These are phyloP conservation scores for Fusarium marasasianum DNA, from an alignment of 2,329 filamentous ascomycete genomes.

Conservation along the genomic window DNA sequence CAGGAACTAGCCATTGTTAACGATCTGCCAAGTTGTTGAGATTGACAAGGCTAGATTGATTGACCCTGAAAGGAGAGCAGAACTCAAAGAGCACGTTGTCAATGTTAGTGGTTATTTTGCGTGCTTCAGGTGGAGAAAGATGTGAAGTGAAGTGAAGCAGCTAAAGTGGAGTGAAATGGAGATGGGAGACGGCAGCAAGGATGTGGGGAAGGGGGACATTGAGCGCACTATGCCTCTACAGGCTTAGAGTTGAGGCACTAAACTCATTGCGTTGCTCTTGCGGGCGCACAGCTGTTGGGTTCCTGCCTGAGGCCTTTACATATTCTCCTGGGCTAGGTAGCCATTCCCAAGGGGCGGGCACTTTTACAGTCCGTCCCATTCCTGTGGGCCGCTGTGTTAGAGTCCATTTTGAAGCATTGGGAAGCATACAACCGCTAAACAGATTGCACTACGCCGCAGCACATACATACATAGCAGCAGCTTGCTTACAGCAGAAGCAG, in stretches of 20 bases:
- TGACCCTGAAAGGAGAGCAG: conserved; percentile 19
- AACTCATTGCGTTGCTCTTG: conserved; percentile 19
- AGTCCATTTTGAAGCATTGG: conserved; percentile 2
- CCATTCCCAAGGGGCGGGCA: conserved; percentile 3
- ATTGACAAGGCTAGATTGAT: conserved; percentile 15
- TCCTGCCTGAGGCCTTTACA: conserved; percentile 26
- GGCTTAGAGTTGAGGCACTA: conserved; percentile 2
- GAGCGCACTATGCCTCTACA: neutral
- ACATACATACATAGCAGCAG: neutral
- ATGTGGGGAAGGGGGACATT: neutral
- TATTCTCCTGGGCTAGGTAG: neutral
- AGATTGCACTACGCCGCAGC: conserved; percentile 19
- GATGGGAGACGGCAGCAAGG: conserved; percentile 26
- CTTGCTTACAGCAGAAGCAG: conserved; percentile 2
- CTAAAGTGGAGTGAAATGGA: conserved; percentile 16
- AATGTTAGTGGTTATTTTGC: conserved; percentile 29
- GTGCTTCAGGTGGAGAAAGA: conserved; percentile 28
- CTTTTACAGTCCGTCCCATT: conserved; percentile 24
- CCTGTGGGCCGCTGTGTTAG: conserved; percentile 12
- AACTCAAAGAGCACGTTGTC: conserved; percentile 24
- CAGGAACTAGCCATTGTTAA: neutral
- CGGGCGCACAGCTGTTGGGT: conserved; percentile 18
- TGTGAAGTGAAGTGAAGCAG: conserved; percentile 19
- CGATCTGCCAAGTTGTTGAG: conserved; percentile 3
- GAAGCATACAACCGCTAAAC: conserved; percentile 5